Conservation (phyloP, 2,329 filamentous ascomycete genomes). For the Beauveria sp. region DNA sequence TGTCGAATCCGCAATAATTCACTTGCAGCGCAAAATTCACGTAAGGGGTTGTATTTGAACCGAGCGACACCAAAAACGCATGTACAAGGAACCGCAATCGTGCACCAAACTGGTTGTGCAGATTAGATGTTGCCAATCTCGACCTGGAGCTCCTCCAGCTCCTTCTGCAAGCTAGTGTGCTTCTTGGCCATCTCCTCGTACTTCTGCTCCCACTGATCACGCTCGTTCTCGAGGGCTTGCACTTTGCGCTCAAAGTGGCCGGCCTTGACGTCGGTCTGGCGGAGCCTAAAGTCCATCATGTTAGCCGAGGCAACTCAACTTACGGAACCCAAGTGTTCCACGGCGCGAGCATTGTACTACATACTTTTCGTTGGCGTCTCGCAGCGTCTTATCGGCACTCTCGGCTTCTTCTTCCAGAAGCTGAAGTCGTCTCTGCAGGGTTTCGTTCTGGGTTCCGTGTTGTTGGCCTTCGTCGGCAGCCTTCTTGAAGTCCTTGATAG, state of each 20-base stretch:
- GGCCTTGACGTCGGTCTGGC: conserved; percentile 98
- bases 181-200: conserved; percentile 97
- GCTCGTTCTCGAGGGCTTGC: conserved; percentile 84
- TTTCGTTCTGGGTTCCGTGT: conserved; percentile 84
- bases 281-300: conserved; percentile 56
- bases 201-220: conserved; percentile 93
- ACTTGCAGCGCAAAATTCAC: conserved; percentile 1
- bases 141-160: conserved; percentile 80
- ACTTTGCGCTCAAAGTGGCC: conserved; percentile 99
- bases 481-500: conserved; percentile 82
- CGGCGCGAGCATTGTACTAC: conserved; percentile 25
- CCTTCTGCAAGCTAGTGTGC: conserved; percentile 74
- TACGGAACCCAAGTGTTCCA: neutral
- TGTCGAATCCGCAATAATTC: conserved; percentile 8
- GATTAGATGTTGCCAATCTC: conserved; percentile 90
- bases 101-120: conserved; percentile 6
- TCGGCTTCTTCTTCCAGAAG: conserved; percentile 97
- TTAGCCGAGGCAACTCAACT: neutral
- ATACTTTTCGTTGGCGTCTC: conserved; percentile 98
- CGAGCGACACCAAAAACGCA: conserved; percentile 1
- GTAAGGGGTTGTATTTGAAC: neutral
- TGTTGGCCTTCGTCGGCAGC: conserved; percentile 73
- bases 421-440: conserved; percentile 84
- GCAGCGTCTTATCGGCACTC: conserved; percentile 89
- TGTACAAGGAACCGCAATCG: conserved; percentile 1